Base-by-base conservation (phyloP, 768 basidiomycete species). In the Lentinula edodes region DNA sequence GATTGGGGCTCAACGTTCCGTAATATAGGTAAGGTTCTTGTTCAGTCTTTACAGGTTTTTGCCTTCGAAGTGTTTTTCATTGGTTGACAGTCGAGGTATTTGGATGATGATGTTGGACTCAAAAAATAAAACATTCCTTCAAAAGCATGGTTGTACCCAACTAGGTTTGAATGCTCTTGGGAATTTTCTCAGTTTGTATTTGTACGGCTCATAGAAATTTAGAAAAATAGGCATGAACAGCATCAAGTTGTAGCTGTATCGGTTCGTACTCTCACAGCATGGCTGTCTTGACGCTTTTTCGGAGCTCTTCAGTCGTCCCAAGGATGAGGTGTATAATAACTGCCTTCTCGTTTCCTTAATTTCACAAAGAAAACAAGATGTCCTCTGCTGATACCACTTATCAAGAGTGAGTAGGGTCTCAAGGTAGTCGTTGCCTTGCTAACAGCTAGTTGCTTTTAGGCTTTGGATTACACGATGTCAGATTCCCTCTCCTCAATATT, bases 221-320 rank as follows among this genome's bases (percentile, higher is more conserved):
- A 41, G 39, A 13, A 41, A 16, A 13, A 52, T 52, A n/a, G 10
- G 36, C 55, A 18, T 38, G 38, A 39, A 56, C 55, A 56, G 55
- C 55, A 56, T 13, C 32, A 13, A 7, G 5, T 38, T 41, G 55
- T 20, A 28, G 55, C 41, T 56, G 55, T 54, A 9, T 54, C 3
- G 53, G 53, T 56, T 43, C 41, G n/a, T 34, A 28, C 28, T 28
- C 10, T 20, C 23, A 56, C 41, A 43, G 41, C 58, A 28, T 13
- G 56, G 56, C 56, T 51, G 46, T 59, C 58, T 46, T 50, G n/a
- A 57, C 32, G 13, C 54, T 43, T 58, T 46, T 39, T 36, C 10
- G 18, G 38, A 5, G 4, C 39, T 23, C 20, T 36, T 9, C 15
- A 38, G 7, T 13, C 34, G 36, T 48, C 28, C 28, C 28, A 28